A percentile compares a stretch with the other conserved stretches of the same genome.
phyloP scores from a whole-genome alignment of 148 eudicot species.

The Vaccinium vitisidaea region DNA sequence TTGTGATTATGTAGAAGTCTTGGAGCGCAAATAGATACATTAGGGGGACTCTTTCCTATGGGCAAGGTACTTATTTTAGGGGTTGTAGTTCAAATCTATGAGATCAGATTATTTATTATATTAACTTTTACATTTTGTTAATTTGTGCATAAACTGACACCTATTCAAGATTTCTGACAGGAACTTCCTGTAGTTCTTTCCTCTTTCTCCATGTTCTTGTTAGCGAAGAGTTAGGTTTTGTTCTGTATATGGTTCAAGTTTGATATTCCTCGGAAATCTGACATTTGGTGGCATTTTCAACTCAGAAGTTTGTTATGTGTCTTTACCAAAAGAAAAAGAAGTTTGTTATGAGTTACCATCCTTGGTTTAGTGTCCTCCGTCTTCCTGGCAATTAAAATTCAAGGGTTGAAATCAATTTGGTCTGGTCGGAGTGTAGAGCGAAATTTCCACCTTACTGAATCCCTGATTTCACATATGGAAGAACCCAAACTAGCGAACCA shows the following conservation, averaged over 20 bases:
- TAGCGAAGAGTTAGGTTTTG: neutral
- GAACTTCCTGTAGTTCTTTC: neutral
- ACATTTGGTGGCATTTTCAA: neutral
- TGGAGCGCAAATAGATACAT: neutral
- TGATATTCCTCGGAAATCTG: neutral
- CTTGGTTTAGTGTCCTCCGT: neutral
- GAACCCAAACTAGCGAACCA: no score
- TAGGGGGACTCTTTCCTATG: neutral
- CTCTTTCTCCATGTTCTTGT: neutral
- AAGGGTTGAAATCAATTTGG: neutral
- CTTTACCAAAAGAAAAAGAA: no score
- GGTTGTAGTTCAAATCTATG: constrained; percentile 18
- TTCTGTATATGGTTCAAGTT: neutral
- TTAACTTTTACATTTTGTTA: neutral
- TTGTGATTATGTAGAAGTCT: constrained; percentile 28
- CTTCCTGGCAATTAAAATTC: neutral
- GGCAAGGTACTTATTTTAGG: constrained; percentile 13
- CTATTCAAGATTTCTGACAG: neutral
- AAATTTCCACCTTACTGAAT: neutral
- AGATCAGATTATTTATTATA: neutral
- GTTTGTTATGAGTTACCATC: neutral
- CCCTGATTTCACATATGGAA: neutral
- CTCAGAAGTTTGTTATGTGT: neutral
- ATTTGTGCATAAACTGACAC: neutral
- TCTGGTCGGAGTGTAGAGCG: neutral